Conservation (phyloP, 228 moss, liverwort and hornwort genomes). For the Sphagnum magellanicum region DNA sequence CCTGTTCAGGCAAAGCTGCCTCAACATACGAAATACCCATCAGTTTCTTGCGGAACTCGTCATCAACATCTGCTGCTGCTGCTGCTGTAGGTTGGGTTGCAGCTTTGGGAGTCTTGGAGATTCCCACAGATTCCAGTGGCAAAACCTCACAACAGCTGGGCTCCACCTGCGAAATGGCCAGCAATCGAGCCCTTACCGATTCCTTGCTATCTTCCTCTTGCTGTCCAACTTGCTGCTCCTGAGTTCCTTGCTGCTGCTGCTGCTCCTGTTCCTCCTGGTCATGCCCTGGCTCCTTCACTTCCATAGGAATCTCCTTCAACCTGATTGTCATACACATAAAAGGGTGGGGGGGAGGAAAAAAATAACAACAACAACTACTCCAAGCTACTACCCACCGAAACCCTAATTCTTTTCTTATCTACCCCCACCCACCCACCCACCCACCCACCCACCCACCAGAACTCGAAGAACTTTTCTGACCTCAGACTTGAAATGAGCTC, state of each 20-base stretch:
- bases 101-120: not conserved
- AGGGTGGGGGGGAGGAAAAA: too few species aligned
- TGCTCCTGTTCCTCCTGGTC: not conserved
- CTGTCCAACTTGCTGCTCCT: not conserved
- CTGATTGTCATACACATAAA: conserved; percentile 21
- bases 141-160: too few species aligned
- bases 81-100: not conserved
- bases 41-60: conserved; percentile 41
- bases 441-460: too few species aligned
- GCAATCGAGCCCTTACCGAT: conserved; percentile 30
- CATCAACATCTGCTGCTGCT: conserved; percentile 12
- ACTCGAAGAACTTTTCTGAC: too few species aligned
- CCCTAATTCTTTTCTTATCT: too few species aligned
- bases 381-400: too few species aligned
- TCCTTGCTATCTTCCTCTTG: conserved; percentile 13
- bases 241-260: not conserved
- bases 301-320: conserved; percentile 35
- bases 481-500: too few species aligned
- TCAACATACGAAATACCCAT: conserved; percentile 36
- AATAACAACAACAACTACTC: too few species aligned
- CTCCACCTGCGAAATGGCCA: conserved; percentile 31
- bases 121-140: conserved; percentile 6
- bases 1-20: not conserved
- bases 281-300: conserved; percentile 27
- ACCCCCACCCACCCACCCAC: too few species aligned